Percentiles rank a stretch among this genome's conserved stretches.
phyloP scores from a whole-genome alignment of 177 flowering plant species.

The Telopea speciosissima region DNA sequence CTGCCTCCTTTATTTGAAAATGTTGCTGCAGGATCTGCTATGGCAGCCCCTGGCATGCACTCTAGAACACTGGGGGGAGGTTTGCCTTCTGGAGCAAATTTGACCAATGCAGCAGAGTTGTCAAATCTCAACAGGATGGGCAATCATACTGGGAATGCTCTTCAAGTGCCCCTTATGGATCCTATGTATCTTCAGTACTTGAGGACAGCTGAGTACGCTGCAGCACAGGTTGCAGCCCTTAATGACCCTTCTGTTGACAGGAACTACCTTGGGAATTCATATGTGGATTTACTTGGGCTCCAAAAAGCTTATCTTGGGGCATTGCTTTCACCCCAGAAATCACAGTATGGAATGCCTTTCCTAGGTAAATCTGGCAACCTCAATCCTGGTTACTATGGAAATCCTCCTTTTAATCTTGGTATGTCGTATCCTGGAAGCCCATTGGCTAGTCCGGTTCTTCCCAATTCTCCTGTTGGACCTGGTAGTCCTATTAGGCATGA shows the following conservation, averaged over 20 bases:
- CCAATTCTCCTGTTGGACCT: constrained; percentile 55
- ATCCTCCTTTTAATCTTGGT: constrained; percentile 52
- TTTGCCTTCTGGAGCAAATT: constrained; percentile 37
- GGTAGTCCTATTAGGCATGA: constrained; percentile 67
- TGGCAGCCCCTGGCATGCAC: constrained; percentile 50
- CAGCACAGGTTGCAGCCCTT: constrained; percentile 53
- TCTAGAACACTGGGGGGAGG: constrained; percentile 49
- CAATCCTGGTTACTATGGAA: constrained; percentile 56
- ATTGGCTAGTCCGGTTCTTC: constrained; percentile 42
- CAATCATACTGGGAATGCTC: constrained; percentile 42
- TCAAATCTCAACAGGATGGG: constrained; percentile 49
- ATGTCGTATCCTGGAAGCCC: constrained; percentile 76
- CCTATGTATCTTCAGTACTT: constrained; percentile 69
- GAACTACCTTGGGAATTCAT: constrained; percentile 45
- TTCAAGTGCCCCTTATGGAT: constrained; percentile 46
- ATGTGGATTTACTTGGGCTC: constrained; percentile 49
- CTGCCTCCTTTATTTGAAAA: constrained; percentile 65
- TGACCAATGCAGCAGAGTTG: constrained; percentile 46
- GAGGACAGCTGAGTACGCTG: constrained; percentile 52
- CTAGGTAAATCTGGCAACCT: constrained; percentile 44
- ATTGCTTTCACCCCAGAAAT: constrained; percentile 57
- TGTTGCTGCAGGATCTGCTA: constrained; percentile 55
- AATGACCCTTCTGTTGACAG: constrained; percentile 52
- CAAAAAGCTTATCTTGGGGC: constrained; percentile 71
- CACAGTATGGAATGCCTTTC: constrained; percentile 53